Evolutionary conservation across 139 green algal genomes (phyloP).

Genomic region (Helicosporidium sp.): DNA sequence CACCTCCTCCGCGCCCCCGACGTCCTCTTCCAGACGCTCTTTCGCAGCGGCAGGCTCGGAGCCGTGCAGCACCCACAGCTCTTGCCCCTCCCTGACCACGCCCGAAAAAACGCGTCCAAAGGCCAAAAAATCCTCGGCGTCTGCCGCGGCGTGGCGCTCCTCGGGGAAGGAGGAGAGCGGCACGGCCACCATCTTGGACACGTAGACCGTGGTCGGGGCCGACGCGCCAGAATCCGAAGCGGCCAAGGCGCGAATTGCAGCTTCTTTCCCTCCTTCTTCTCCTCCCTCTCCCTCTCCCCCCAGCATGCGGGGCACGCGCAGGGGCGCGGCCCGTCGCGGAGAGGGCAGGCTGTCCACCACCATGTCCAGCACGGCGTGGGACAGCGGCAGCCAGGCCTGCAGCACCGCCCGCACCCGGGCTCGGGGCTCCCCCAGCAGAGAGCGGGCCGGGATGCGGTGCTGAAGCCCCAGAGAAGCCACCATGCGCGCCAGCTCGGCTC

Average conservation of each 20-base stretch:
- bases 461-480: slow-evolving; percentile 1
- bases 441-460: slow-evolving; percentile 10
- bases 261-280: no score
- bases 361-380: slow-evolving; percentile 69
- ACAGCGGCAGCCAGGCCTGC: slow-evolving; percentile 67
- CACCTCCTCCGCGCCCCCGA: no score
- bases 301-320: slow-evolving; percentile 36
- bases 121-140: slow-evolving; percentile 55
- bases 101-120: slow-evolving; percentile 77
- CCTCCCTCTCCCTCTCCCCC: no score
- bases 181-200: slow-evolving; percentile 86
- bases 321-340: slow-evolving; percentile 35
- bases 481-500: slow-evolving; percentile 1
- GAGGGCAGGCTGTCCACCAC: slow-evolving; percentile 56
- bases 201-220: slow-evolving; percentile 62
- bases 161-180: slow-evolving; percentile 8
- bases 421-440: slow-evolving; percentile 23
- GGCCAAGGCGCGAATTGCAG: no score
- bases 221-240: no score
- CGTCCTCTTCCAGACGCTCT: no score
- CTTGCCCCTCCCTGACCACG: slow-evolving; percentile 31
- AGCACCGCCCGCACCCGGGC: slow-evolving; percentile 44
- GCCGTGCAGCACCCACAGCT: slow-evolving; percentile 59
- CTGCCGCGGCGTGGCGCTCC: not conserved
- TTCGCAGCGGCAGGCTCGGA: no score